Conservation (phyloP, 345 rosid genomes). For the Nephelium lappaceum region DNA sequence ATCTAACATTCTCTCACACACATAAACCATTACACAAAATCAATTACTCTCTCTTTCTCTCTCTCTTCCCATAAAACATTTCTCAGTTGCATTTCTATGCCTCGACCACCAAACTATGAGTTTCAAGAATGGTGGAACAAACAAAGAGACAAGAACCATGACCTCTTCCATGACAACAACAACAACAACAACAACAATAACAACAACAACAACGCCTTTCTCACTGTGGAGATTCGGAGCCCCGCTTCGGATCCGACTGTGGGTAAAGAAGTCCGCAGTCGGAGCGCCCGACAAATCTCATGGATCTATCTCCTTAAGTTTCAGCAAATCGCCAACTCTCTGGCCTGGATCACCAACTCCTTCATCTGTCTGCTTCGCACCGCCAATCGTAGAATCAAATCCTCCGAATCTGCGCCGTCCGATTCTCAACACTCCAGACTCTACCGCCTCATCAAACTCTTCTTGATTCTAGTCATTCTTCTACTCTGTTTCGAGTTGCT, state of each 20-base stretch:
- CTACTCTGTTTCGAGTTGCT: conserved; percentile 67
- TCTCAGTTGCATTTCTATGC: conserved; percentile 29
- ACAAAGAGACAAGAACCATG: conserved; percentile 52
- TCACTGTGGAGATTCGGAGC: conserved; percentile 58
- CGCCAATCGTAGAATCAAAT: conserved; percentile 70
- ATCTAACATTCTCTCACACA: neutral
- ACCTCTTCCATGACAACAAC: conserved; percentile 29
- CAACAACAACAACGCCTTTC: conserved; percentile 31
- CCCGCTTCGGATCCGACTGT: conserved; percentile 39
- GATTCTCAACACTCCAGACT: conserved; percentile 52
- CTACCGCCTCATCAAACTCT: conserved; percentile 57
- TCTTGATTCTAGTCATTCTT: conserved; percentile 56
- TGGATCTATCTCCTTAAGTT: conserved; percentile 67
- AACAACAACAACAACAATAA: too few relatives aligned
- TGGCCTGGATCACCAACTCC: conserved; percentile 52
- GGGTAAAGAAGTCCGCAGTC: conserved; percentile 57
- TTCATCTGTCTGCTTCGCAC: conserved; percentile 60
- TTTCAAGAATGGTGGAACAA: conserved; percentile 91
- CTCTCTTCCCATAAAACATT: neutral
- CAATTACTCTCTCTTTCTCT: neutral
- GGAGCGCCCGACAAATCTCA: conserved; percentile 77
- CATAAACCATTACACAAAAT: neutral
- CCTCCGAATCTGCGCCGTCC: conserved; percentile 31
- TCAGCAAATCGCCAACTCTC: conserved; percentile 60
- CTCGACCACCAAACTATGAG: conserved; percentile 63